Evolutionary conservation across 768 basidiomycete species (phyloP).

Genomic region (Scleroderma citrinum): DNA sequence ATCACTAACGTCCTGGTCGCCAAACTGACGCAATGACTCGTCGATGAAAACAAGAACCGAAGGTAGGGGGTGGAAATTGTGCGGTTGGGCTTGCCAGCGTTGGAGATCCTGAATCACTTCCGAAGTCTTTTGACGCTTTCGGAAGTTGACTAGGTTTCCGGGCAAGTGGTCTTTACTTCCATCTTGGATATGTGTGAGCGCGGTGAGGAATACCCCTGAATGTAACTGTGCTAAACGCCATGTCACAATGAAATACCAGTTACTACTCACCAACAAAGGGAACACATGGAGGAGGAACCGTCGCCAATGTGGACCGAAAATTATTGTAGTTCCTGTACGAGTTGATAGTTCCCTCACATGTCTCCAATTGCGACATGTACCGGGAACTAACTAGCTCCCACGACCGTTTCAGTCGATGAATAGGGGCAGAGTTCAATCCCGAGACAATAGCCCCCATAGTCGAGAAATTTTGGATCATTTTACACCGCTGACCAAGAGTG

Average conservation of each 20-base stretch:
- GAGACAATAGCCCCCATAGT: slow-evolving; percentile 64
- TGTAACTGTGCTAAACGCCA: background rate
- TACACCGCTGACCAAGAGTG: slow-evolving; percentile 43
- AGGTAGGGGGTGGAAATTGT: slow-evolving; percentile 44
- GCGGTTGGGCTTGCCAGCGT: slow-evolving; percentile 48
- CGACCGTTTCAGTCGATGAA: slow-evolving; percentile 59
- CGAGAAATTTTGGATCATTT: slow-evolving; percentile 59
- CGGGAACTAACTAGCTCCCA: slow-evolving; percentile 52
- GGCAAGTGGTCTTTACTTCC: slow-evolving; percentile 48
- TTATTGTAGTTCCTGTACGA: slow-evolving; percentile 65
- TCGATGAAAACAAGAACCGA: slow-evolving; percentile 41
- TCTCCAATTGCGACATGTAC: slow-evolving; percentile 42
- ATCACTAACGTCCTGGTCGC: slow-evolving; percentile 28
- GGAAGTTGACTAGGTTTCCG: slow-evolving; percentile 49
- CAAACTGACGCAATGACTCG: slow-evolving; percentile 33
- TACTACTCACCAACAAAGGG: slow-evolving; percentile 59
- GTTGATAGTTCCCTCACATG: slow-evolving; percentile 54
- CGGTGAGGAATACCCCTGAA: slow-evolving; percentile 52
- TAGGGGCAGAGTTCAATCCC: slow-evolving; percentile 60
- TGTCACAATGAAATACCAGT: background rate
- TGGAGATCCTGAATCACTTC: slow-evolving; percentile 55
- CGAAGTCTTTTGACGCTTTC: slow-evolving; percentile 48
- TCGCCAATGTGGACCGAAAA: slow-evolving; percentile 49
- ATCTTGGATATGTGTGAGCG: slow-evolving; percentile 57
- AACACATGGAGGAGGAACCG: slow-evolving; percentile 57